Percentiles rank a stretch among this genome's conserved stretches.
phyloP scores from a whole-genome alignment of 2,329 filamentous ascomycete species.

The Paecilomyces fulvus region DNA sequence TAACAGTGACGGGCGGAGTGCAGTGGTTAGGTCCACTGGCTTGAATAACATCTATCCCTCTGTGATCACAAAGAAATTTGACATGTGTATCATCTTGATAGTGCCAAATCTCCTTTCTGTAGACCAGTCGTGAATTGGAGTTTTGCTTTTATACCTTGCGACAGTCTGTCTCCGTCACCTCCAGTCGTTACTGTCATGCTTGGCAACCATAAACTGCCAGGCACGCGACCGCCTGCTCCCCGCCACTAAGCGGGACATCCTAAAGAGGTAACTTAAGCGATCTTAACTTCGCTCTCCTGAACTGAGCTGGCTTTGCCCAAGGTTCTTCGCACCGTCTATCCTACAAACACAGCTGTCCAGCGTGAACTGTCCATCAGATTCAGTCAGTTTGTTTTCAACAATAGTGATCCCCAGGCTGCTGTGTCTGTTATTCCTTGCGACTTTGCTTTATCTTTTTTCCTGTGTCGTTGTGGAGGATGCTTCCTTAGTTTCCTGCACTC shows the following conservation, averaged over 20 bases:
- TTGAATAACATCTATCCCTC: constrained; percentile 89
- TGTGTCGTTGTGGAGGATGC: background rate
- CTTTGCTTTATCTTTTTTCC: background rate
- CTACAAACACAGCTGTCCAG: background rate
- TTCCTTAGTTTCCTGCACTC: background rate
- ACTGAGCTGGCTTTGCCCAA: background rate
- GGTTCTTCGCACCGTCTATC: background rate
- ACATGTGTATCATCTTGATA: constrained; percentile 8
- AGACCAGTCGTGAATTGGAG: background rate
- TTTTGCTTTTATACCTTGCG: background rate
- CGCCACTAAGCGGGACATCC: background rate
- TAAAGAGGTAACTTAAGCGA: constrained; percentile 11
- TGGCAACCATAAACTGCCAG: background rate
- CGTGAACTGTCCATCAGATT: background rate
- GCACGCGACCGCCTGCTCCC: constrained; percentile 4
- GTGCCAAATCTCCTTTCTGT: background rate
- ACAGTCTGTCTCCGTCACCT: background rate
- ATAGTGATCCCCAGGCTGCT: background rate
- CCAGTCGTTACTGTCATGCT: background rate
- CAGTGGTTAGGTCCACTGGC: constrained; percentile 90
- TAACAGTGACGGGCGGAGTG: constrained; percentile 82
- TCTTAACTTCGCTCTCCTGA: constrained; percentile 1
- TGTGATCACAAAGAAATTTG: constrained; percentile 3
- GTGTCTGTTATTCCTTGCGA: background rate
- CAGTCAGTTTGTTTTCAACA: background rate